Evolutionary conservation across 2,329 filamentous ascomycete species (phyloP).

Genomic region (Colletotrichum liriopes): DNA sequence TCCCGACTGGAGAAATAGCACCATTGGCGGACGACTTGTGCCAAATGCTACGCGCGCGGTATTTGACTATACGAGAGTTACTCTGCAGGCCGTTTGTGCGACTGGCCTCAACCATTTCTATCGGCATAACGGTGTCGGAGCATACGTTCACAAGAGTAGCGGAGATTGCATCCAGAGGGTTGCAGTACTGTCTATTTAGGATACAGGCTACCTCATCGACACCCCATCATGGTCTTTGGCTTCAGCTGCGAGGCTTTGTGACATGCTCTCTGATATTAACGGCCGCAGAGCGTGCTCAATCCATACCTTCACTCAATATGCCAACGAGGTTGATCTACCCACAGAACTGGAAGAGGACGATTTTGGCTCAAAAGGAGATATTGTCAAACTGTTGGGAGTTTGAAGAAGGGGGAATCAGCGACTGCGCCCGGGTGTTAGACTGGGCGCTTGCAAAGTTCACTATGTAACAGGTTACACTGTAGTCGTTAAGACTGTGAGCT

Average conservation of each 20-base stretch:
- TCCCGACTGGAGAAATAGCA: conserved; percentile 19
- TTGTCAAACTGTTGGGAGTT: conserved; percentile 38
- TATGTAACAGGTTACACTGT: neutral
- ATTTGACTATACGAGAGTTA: conserved; percentile 29
- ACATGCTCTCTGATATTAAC: conserved; percentile 38
- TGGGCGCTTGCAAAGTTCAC: conserved; percentile 40
- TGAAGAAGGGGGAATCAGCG: conserved; percentile 39
- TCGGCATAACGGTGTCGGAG: conserved; percentile 25
- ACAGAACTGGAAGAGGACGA: conserved; percentile 27
- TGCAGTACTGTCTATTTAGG: conserved; percentile 36
- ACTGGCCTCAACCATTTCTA: conserved; percentile 34
- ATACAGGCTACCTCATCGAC: conserved; percentile 30
- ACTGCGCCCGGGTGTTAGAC: conserved; percentile 33
- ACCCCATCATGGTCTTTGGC: conserved; percentile 33
- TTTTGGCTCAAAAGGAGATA: conserved; percentile 34
- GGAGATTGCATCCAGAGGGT: conserved; percentile 26
- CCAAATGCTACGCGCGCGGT: conserved; percentile 34
- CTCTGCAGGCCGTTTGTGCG: conserved; percentile 38
- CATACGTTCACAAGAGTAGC: conserved; percentile 15
- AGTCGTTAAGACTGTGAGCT: neutral
- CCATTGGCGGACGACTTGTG: conserved; percentile 38
- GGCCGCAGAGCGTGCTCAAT: conserved; percentile 32
- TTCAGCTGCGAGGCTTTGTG: conserved; percentile 36
- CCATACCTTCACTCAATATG: conserved; percentile 36
- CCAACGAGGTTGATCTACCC: conserved; percentile 28